phyloP scores from a whole-genome alignment of 73 alveolate genomes.

The Paramecium tetraurelia region DNA sequence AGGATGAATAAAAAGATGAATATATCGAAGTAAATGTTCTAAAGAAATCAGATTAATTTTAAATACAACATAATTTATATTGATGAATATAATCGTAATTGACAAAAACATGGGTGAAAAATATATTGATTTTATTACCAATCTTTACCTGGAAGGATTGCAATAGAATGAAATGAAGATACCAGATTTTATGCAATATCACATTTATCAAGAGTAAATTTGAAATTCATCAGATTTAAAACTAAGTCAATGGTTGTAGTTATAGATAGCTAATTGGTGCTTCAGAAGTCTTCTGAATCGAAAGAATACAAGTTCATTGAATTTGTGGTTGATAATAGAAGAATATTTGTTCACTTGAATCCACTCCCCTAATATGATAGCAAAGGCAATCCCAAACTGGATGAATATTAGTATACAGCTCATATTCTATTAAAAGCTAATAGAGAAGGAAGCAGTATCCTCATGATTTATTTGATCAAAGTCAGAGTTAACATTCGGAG shows the following conservation, averaged over 20 bases:
- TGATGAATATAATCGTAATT: neutral
- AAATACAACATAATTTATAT: neutral
- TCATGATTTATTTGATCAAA: neutral
- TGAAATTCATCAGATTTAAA: neutral
- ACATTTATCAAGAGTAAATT: neutral
- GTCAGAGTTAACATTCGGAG: neutral
- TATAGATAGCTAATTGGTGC: neutral
- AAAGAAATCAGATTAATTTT: neutral
- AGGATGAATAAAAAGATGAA: neutral
- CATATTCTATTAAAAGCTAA: neutral
- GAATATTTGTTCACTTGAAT: conserved; percentile 4
- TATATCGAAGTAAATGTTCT: neutral
- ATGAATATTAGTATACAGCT: neutral
- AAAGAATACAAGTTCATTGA: neutral
- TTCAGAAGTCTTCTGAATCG: neutral
- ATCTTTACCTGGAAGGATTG: neutral
- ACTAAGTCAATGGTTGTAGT: neutral
- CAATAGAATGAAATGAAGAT: neutral
- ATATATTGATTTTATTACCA: neutral
- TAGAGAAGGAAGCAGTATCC: neutral
- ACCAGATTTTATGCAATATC: neutral
- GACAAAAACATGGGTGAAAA: neutral
- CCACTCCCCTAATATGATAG: neutral
- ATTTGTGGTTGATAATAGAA: neutral
- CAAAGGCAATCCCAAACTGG: neutral